These are phyloP conservation scores for Sparassis latifolia DNA, from an alignment of 1,284 basidiomycete species.

Conservation along the genomic window DNA sequence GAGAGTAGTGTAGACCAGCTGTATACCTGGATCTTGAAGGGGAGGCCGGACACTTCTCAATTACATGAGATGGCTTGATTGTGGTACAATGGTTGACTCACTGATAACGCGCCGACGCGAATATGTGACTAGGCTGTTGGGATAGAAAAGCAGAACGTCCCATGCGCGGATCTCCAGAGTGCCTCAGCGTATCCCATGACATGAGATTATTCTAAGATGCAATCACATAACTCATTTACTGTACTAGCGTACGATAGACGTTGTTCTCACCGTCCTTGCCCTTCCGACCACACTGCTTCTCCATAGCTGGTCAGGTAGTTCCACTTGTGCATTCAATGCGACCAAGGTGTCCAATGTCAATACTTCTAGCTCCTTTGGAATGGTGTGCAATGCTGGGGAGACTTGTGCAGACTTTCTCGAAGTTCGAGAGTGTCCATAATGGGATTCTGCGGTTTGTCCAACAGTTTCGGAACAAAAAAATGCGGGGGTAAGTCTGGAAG, in stretches of 20 bases:
- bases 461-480: constrained; percentile 54
- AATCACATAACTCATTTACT: too few species aligned
- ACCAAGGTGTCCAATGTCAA: constrained; percentile 11
- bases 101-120: constrained; percentile 50
- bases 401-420: constrained; percentile 5
- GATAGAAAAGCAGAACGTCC: constrained; percentile 51
- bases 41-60: constrained; percentile 33
- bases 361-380: constrained; percentile 7
- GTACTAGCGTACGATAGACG: too few species aligned
- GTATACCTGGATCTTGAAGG: constrained; percentile 30
- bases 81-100: constrained; percentile 26
- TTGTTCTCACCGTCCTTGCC: too few species aligned
- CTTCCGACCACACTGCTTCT: too few species aligned
- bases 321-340: too few species aligned
- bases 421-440: constrained; percentile 53
- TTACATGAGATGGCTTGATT: too few species aligned
- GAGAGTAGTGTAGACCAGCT: constrained; percentile 37
- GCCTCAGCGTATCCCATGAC: constrained; percentile 56
- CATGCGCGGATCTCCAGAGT: constrained; percentile 23
- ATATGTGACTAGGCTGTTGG: constrained; percentile 47
- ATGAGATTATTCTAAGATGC: constrained; percentile 30
- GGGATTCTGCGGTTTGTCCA: constrained; percentile 69
- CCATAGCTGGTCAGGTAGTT: too few species aligned
- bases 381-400: background rate
- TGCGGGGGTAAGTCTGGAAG: constrained; percentile 25